phyloP scores from a whole-genome alignment of 2,329 filamentous ascomycete genomes.

The Sporothrix phasma region DNA sequence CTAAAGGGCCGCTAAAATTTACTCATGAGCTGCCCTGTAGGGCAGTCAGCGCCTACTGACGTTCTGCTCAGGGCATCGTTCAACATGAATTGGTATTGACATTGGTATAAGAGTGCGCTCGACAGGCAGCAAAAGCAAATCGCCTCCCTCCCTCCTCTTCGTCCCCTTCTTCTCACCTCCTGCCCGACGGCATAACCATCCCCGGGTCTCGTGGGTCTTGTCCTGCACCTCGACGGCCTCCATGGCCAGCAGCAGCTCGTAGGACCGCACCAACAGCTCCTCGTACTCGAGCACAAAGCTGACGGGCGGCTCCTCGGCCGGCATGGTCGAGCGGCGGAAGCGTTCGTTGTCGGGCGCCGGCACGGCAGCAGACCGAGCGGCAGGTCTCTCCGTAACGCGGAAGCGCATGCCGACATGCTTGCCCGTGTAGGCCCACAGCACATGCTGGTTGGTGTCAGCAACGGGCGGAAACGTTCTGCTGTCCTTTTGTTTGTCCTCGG shows the following conservation, averaged over 20 bases:
- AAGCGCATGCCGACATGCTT: constrained; percentile 61
- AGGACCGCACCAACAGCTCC: constrained; percentile 59
- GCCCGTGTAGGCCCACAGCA: constrained; percentile 59
- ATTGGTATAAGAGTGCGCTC: no score
- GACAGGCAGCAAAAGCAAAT: no score
- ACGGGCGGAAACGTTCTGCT: constrained; percentile 15
- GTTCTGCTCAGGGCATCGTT: no score
- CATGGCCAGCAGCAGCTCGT: constrained; percentile 51
- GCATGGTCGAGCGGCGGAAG: constrained; percentile 42
- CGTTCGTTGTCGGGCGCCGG: constrained; percentile 35
- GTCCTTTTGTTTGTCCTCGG: not conserved
- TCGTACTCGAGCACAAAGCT: constrained; percentile 61
- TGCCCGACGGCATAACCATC: not conserved
- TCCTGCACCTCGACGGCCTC: constrained; percentile 56
- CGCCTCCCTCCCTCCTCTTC: no score
- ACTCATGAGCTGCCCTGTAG: no score
- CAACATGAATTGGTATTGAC: no score
- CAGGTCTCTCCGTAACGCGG: constrained; percentile 41
- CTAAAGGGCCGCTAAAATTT: no score
- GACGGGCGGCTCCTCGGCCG: constrained; percentile 51
- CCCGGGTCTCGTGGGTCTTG: constrained; percentile 15
- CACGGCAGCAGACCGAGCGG: not conserved
- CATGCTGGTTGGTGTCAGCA: constrained; percentile 22
- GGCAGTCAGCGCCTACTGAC: no score
- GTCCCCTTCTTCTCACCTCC: no score